Conservation (phyloP, 768 basidiomycete species). For the Amanita muscaria region DNA sequence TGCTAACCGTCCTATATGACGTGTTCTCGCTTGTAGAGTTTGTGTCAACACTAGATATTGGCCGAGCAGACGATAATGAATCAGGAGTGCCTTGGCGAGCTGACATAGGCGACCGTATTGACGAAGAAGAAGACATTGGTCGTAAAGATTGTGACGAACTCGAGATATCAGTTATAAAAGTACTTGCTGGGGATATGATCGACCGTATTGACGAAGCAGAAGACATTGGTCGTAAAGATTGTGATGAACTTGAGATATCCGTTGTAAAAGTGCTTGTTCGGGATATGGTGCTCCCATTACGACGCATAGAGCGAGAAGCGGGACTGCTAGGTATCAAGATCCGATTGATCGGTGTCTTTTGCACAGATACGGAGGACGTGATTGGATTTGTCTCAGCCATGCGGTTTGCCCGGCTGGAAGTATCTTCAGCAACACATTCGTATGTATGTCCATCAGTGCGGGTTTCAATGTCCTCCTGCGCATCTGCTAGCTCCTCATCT, state of each 20-base stretch:
- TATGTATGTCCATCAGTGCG: not conserved
- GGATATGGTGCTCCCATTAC: not conserved
- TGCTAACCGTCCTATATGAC: slow-evolving; percentile 5
- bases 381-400: not conserved
- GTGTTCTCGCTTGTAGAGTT: too few species aligned
- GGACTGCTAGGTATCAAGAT: slow-evolving; percentile 3
- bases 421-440: not conserved
- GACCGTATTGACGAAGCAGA: slow-evolving; percentile 28
- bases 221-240: slow-evolving; percentile 19
- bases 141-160: slow-evolving; percentile 1
- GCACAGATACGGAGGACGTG: slow-evolving; percentile 1
- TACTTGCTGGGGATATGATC: too few species aligned
- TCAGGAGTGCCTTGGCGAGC: too few species aligned
- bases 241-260: slow-evolving; percentile 2
- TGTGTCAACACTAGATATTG: slow-evolving; percentile 15
- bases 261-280: slow-evolving; percentile 4
- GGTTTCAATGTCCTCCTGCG: not conserved
- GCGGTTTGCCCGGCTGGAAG: too few species aligned
- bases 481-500: not conserved
- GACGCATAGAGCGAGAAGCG: not conserved
- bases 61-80: slow-evolving; percentile 6
- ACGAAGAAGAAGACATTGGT: too few species aligned
- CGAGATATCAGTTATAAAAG: too few species aligned
- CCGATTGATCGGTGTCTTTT: slow-evolving; percentile 7
- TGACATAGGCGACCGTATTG: too few species aligned